These are phyloP conservation scores for Pichia sp. DNA, from an alignment of 1,139 yeast genomes.

Conservation along the genomic window DNA sequence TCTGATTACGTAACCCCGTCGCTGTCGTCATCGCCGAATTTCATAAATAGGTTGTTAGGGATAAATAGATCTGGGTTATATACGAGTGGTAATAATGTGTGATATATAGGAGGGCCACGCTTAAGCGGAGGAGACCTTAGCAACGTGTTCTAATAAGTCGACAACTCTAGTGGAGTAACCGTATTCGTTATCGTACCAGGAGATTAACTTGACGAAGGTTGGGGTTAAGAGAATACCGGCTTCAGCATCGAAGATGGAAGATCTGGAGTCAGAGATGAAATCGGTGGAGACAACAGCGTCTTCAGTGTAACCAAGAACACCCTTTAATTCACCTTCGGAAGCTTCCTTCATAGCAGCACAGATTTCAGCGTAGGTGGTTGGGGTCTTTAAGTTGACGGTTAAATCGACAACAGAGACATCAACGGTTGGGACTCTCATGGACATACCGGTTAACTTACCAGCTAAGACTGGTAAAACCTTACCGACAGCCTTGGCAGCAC, in stretches of 20 bases:
- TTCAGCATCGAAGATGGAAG: constrained; percentile 80
- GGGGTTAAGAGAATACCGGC: constrained; percentile 88
- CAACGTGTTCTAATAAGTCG: constrained; percentile 79
- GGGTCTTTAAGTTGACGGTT: constrained; percentile 67
- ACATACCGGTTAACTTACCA: constrained; percentile 89
- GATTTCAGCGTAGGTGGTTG: constrained; percentile 76
- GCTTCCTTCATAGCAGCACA: constrained; percentile 68
- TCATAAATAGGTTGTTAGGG: no score
- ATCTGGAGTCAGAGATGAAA: constrained; percentile 72
- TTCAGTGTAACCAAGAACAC: constrained; percentile 79
- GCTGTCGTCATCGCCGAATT: no score
- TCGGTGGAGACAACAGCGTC: constrained; percentile 86
- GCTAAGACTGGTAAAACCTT: constrained; percentile 82
- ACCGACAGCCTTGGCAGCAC: constrained; percentile 94
- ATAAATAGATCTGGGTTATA: no score
- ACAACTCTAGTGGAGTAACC: constrained; percentile 93
- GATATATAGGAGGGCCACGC: no score
- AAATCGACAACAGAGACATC: constrained; percentile 82
- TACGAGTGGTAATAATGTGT: no score
- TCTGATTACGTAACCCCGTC: no score
- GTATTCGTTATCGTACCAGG: constrained; percentile 90
- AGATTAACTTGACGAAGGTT: constrained; percentile 78
- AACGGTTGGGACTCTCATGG: constrained; percentile 86
- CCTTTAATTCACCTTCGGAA: constrained; percentile 69
- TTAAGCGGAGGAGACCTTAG: constrained; percentile 35